Evolutionary conservation across 129 eudicot species (phyloP).

Genomic region (Escallonia rubra): DNA sequence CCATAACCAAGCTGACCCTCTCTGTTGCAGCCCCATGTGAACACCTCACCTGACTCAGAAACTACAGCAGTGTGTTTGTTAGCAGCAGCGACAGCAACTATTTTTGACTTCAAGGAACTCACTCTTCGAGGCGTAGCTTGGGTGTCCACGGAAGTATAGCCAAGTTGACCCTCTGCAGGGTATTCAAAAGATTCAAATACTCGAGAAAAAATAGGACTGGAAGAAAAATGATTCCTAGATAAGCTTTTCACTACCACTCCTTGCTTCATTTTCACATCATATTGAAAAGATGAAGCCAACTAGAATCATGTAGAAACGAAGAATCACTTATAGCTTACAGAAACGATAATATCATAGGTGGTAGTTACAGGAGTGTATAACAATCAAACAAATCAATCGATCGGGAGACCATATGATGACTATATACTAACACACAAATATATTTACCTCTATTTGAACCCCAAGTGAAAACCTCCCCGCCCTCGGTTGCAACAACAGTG

Average conservation of each 20-base stretch:
- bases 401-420: too few relatives aligned
- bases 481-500: constrained; percentile 88
- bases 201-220: neutral
- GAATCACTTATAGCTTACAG: too few relatives aligned
- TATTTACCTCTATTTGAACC: constrained; percentile 94
- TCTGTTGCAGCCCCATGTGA: constrained; percentile 99
- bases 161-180: constrained; percentile 96
- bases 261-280: neutral
- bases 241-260: neutral
- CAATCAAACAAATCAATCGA: too few relatives aligned
- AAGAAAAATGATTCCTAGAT: neutral
- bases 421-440: neutral
- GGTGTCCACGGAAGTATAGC: constrained; percentile 95
- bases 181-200: constrained; percentile 7
- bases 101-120: constrained; percentile 70
- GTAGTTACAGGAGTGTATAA: too few relatives aligned
- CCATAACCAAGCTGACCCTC: constrained; percentile 99
- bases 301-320: neutral
- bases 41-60: constrained; percentile 87
- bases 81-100: constrained; percentile 93
- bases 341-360: too few relatives aligned
- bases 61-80: constrained; percentile 96
- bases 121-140: constrained; percentile 98
- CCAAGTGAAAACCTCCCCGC: constrained; percentile 98
- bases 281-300: neutral